Percentiles rank a stretch among this genome's conserved stretches.
Evolutionary conservation across 2,329 filamentous ascomycete genomes (phyloP).

Genomic region (Colletotrichum sp.): DNA sequence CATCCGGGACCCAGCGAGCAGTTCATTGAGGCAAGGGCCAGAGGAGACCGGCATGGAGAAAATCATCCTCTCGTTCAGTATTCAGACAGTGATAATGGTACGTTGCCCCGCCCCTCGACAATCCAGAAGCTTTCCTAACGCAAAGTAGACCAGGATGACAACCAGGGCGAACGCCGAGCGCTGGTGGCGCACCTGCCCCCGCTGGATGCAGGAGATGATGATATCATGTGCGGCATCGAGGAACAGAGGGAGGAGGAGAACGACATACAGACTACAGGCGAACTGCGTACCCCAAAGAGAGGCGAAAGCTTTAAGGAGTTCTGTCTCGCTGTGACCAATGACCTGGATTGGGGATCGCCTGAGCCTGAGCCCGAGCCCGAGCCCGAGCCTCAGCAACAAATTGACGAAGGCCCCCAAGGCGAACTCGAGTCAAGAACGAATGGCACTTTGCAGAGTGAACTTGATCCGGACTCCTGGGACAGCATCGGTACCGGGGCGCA

Average conservation of each 20-base stretch:
- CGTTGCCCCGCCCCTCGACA: neutral
- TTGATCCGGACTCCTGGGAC: neutral
- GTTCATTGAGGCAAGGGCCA: neutral
- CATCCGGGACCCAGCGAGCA: slow-evolving; percentile 12
- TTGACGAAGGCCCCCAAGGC: neutral
- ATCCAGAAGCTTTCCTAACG: neutral
- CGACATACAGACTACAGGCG: neutral
- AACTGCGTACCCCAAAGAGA: neutral
- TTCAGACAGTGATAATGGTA: neutral
- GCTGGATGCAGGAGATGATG: neutral
- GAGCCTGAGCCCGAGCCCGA: slow-evolving; percentile 1
- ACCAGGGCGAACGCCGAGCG: neutral
- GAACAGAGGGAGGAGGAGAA: neutral
- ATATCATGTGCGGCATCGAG: neutral
- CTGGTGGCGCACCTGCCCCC: neutral
- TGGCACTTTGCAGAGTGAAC: neutral
- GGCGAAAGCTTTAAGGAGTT: neutral
- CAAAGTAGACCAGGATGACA: neutral
- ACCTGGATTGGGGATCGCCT: slow-evolving; percentile 9
- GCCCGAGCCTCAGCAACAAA: neutral
- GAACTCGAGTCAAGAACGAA: neutral
- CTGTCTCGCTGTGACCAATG: neutral
- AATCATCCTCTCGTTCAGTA: neutral
- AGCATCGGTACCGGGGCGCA: neutral
- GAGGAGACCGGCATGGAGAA: neutral